Evolutionary conservation across 495 filamentous ascomycete species (phyloP), one percentile per base, ranked within the genome.

Genomic region (Durotheca rogersii): DNA sequence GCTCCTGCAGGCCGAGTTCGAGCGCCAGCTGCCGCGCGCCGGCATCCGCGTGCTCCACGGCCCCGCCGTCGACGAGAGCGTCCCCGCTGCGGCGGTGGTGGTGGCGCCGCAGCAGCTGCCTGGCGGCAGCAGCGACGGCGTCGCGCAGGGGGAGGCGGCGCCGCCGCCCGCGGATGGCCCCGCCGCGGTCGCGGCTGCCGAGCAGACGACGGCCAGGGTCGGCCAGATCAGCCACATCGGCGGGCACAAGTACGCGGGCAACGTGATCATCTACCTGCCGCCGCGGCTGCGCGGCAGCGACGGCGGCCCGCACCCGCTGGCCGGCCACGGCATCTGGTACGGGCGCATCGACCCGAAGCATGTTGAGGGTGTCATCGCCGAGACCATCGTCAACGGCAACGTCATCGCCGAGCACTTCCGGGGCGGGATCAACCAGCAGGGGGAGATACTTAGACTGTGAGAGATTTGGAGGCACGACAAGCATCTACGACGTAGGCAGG

Each of bases 171-270:
- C n/a, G n/a, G n/a, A n/a, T n/a, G n/a, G n/a, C n/a, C n/a, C n/a
- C n/a, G n/a, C n/a, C n/a, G n/a, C n/a, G n/a, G n/a, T n/a, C n/a
- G n/a, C n/a, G n/a, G n/a, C n/a, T n/a, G n/a, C n/a, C n/a, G n/a
- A n/a, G n/a, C n/a, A n/a, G n/a, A n/a, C n/a, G n/a, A n/a, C 72
- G 36, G 80, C 78, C 2, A 75, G 82, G 52, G 78, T 96, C 4
- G 89, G 81, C 1, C 65, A 86, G 36, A 89, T 92, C 47, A 92
- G 87, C 64, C 92, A 97, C 71, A 81, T 97, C 43, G 89, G 90
- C 0, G 92, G 92, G 1, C 92, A 96, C 58, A 93, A 93, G 53
- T 96, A 85, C 61, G 92, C 92, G 0, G 92, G 92, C 2, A 97
- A 97, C 71, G 83, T 96, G 10, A 90, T 96, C 38, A 69, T 96